Conservation (phyloP, 345 rosid genomes). For the Physaria fendleri region DNA sequence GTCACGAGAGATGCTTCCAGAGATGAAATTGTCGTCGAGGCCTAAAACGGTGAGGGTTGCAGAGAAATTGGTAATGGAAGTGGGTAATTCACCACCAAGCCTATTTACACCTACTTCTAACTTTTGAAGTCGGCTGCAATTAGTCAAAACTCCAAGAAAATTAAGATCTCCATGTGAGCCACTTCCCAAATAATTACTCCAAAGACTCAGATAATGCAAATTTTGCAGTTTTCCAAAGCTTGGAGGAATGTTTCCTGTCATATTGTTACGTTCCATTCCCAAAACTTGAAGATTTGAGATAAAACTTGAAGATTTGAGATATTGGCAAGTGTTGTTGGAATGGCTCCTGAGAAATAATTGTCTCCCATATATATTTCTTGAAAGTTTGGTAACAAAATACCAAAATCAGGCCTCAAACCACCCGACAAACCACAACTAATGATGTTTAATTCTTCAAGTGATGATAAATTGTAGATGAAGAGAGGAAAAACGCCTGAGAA, state of each 20-base stretch:
- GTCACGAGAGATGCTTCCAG: constrained; percentile 1
- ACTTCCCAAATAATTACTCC: constrained; percentile 10
- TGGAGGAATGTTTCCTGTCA: constrained; percentile 15
- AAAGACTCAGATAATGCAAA: background rate
- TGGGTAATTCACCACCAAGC: constrained; percentile 1
- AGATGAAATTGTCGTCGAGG: too few relatives aligned
- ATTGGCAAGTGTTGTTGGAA: constrained; percentile 20
- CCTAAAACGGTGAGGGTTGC: too few relatives aligned
- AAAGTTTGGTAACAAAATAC: constrained; percentile 24
- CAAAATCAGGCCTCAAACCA: constrained; percentile 18
- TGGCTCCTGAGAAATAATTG: constrained; percentile 11
- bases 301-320: constrained; percentile 15
- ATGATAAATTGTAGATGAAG: constrained; percentile 15
- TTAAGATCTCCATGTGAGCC: constrained; percentile 20
- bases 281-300: constrained; percentile 14
- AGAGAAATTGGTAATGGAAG: constrained; percentile 17
- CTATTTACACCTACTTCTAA: background rate
- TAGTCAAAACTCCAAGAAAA: constrained; percentile 19
- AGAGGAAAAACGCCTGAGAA: constrained; percentile 25
- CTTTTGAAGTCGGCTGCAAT: constrained; percentile 1
- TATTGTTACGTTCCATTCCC: too few relatives aligned
- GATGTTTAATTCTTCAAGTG: too few relatives aligned
- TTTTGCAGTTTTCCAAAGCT: constrained; percentile 17
- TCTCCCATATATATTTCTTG: constrained; percentile 12
- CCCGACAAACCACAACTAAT: too few relatives aligned